Base-by-base conservation (phyloP, 2,329 filamentous ascomycete genomes). In the Atkinsonella hypoxylon region DNA sequence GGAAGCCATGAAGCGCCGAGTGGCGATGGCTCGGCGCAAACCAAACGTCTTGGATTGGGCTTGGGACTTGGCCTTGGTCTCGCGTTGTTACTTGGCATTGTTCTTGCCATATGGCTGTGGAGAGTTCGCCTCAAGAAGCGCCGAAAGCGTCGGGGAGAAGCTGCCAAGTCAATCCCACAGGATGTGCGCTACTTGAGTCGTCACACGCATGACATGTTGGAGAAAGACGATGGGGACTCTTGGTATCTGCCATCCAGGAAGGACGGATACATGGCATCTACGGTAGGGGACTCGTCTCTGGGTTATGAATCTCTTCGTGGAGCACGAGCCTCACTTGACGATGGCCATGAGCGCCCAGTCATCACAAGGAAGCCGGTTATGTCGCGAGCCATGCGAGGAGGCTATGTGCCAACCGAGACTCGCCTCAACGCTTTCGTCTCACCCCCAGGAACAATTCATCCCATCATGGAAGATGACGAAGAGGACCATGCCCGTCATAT, bases 11-110 rank as follows among this genome's bases (percentile, higher is more conserved):
- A 57, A 40, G 61, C 59, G 0, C 62, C 64, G 9, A 54, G 59
- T 8, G 46, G 54, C 3, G 48, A 44, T 11, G 53, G 50, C 17
- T 50, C 58, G 3, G 52, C 57, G 9, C 59, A 56, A 36, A 59
- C 55, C 38, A 64, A 55, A 50, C 57, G 56, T 1, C 58, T 83
- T 4, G 82, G 82, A 0, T 66, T 83, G 2, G 84, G 83, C 0
- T 61, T 88, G 1, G 83, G 84, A 1, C 64, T 89, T 1, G 84
- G 82, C 1, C 61, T 84, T 2, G 64, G 62, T 1, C 67, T 76
- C 0, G 68, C 77, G 1, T 59, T 79, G 2, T 54, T 80, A 9
- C 64, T 70, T 0, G 65, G 74, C 6, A 55, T 75, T 2, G 22
- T 78, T 10, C 49, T 76, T 18, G 73, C 67, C 50, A 68, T 77